Percentiles rank a stretch among this genome's conserved stretches.
phyloP scores from a whole-genome alignment of 306 rosid genomes.

The Myrica gale region DNA sequence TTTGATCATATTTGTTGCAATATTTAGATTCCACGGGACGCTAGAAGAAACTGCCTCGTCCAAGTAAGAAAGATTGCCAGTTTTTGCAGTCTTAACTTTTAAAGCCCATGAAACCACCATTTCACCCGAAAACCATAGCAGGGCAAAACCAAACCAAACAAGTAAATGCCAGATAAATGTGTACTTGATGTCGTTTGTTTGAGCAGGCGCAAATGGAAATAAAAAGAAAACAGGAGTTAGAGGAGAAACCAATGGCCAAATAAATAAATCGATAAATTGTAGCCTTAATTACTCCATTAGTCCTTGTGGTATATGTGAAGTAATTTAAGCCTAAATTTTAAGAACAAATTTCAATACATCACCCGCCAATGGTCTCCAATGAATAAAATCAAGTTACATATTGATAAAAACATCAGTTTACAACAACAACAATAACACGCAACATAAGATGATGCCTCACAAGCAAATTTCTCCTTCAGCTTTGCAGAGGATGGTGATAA shows the following conservation, averaged over 20 bases:
- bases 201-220: not conserved
- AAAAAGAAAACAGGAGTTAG: not conserved
- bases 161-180: too few species aligned
- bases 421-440: not conserved
- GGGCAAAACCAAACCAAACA: not conserved
- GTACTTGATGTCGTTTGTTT: not conserved
- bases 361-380: not conserved
- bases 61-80: not conserved
- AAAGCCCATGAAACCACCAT: not conserved
- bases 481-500: not conserved
- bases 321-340: not conserved
- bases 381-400: not conserved
- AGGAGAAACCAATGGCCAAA: not conserved
- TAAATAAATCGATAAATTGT: not conserved
- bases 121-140: not conserved
- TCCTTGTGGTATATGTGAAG: too few species aligned
- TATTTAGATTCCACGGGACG: too few species aligned
- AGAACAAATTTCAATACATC: not conserved
- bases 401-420: conserved; percentile 1
- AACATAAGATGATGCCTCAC: conserved; percentile 6
- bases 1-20: not conserved
- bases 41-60: too few species aligned
- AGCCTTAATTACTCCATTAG: too few species aligned
- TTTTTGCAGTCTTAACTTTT: not conserved
- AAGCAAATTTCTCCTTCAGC: conserved; percentile 20